These are phyloP conservation scores for Detonula confervacea DNA, from an alignment of 352 stramenopile species.

Conservation along the genomic window DNA sequence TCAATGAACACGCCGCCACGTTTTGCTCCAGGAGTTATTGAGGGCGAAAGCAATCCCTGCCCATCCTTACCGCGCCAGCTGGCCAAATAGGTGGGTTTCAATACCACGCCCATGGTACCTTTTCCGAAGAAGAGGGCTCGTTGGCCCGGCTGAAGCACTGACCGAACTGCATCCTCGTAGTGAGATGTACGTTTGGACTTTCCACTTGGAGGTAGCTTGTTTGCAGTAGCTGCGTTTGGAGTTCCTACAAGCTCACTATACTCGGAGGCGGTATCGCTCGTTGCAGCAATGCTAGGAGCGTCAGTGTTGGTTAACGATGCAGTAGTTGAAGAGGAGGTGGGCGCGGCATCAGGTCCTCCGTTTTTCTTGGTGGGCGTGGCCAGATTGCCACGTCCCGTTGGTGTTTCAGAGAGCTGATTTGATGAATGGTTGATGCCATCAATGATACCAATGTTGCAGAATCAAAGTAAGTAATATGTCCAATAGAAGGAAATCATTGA, in stretches of 20 bases:
- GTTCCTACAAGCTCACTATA: conserved; percentile 2
- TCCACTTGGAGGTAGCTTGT: not conserved
- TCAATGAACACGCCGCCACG: conserved; percentile 79
- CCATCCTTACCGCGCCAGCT: conserved; percentile 24
- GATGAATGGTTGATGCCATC: not conserved
- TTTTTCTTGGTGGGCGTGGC: conserved; percentile 66
- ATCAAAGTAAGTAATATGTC: not conserved
- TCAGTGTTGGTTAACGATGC: conserved; percentile 5
- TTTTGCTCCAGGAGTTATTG: conserved; percentile 27
- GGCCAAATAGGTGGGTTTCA: conserved; percentile 79
- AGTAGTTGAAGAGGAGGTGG: conserved; percentile 7
- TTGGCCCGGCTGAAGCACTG: conserved; percentile 60
- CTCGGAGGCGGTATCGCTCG: conserved; percentile 13
- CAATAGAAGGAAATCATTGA: not conserved
- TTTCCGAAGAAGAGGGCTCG: conserved; percentile 77
- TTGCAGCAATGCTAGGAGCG: not conserved
- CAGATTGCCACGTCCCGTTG: conserved; percentile 61
- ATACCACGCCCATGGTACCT: conserved; percentile 78
- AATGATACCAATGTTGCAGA: not conserved
- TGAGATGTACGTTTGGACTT: conserved; percentile 33
- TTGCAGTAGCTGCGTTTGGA: too few relatives aligned
- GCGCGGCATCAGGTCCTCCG: conserved; percentile 78
- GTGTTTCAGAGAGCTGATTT: conserved; percentile 1
- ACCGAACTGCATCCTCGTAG: conserved; percentile 54
- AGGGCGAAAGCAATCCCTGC: not conserved